Conservation (phyloP, 2,329 filamentous ascomycete genomes). For the Coniochaeta ligniaria region DNA sequence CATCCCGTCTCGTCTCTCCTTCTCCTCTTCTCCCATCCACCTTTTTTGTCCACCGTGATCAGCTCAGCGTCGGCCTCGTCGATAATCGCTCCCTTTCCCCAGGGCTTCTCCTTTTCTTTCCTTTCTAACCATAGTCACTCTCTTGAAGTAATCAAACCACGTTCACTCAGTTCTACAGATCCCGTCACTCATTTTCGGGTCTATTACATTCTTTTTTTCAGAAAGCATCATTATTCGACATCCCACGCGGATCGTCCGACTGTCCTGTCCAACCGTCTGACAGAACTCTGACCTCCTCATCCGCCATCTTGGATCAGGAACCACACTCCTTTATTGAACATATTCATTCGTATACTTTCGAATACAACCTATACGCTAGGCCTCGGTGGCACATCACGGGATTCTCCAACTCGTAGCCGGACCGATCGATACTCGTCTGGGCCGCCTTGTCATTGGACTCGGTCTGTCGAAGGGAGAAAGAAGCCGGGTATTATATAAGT, state of each 20-base stretch:
- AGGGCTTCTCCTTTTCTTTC: constrained; percentile 23
- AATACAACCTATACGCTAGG: not conserved
- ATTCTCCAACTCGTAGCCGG: not conserved
- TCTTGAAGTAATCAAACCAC: constrained; percentile 29
- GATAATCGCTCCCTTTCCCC: constrained; percentile 13
- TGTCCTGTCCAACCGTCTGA: not conserved
- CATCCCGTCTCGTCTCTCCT: constrained; percentile 8
- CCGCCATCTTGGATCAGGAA: constrained; percentile 4
- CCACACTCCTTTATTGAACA: constrained; percentile 2
- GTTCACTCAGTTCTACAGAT: constrained; percentile 29
- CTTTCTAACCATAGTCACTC: constrained; percentile 44
- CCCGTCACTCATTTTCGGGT: constrained; percentile 47
- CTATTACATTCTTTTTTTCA: constrained; percentile 31
- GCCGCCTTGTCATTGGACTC: not conserved
- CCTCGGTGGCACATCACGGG: not conserved
- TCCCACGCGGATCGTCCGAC: constrained; percentile 6
- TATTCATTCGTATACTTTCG: constrained; percentile 6
- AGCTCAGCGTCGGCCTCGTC: constrained; percentile 16
- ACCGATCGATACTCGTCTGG: not conserved
- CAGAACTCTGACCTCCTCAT: constrained; percentile 17
- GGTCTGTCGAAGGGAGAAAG: not conserved
- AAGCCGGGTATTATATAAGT: not conserved
- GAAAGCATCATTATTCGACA: constrained; percentile 15
- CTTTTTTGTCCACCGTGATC: constrained; percentile 14
- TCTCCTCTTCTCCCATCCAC: constrained; percentile 18